Evolutionary conservation across 2,329 filamentous ascomycete genomes (phyloP).

Genomic region (Juglanconis oblonga): DNA sequence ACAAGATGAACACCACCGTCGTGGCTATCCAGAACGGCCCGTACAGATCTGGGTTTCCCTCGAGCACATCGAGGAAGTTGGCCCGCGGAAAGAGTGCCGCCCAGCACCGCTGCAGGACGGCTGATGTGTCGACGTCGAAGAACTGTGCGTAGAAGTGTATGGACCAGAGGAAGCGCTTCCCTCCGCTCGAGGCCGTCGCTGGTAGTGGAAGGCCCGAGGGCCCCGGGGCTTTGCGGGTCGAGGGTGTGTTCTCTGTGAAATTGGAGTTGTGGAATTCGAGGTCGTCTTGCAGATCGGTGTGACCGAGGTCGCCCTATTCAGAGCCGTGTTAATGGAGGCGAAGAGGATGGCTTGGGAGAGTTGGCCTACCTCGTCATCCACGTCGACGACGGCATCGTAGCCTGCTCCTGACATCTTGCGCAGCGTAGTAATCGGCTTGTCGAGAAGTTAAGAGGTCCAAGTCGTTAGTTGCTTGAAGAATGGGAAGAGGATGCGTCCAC

Average conservation of each 20-base stretch:
- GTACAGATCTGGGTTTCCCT: constrained; percentile 95
- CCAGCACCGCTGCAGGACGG: constrained; percentile 82
- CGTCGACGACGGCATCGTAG: constrained; percentile 97
- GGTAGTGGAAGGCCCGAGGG: constrained; percentile 52
- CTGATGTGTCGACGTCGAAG: constrained; percentile 95
- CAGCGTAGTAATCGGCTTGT: background rate
- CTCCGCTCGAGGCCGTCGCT: constrained; percentile 48
- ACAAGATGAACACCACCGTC: constrained; percentile 92
- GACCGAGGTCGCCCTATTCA: constrained; percentile 85
- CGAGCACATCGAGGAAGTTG: constrained; percentile 95
- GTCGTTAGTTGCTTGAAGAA: background rate
- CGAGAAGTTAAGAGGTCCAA: background rate
- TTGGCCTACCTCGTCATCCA: constrained; percentile 80
- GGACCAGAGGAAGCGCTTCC: constrained; percentile 89
- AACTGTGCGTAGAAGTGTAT: constrained; percentile 94
- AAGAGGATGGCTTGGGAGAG: background rate
- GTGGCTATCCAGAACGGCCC: constrained; percentile 99
- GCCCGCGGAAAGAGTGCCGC: constrained; percentile 85
- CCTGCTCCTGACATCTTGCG: constrained; percentile 71
- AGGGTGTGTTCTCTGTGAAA: constrained; percentile 62
- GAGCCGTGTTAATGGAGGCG: constrained; percentile 16
- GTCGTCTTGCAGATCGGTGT: constrained; percentile 97
- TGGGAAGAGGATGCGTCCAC: background rate
- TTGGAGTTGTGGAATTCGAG: constrained; percentile 97
- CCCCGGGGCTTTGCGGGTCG: constrained; percentile 48